Evolutionary conservation across 2,329 filamentous ascomycete genomes (phyloP), one percentile per base, ranked within the genome.

Genomic region (Colletotrichum gigasporum): DNA sequence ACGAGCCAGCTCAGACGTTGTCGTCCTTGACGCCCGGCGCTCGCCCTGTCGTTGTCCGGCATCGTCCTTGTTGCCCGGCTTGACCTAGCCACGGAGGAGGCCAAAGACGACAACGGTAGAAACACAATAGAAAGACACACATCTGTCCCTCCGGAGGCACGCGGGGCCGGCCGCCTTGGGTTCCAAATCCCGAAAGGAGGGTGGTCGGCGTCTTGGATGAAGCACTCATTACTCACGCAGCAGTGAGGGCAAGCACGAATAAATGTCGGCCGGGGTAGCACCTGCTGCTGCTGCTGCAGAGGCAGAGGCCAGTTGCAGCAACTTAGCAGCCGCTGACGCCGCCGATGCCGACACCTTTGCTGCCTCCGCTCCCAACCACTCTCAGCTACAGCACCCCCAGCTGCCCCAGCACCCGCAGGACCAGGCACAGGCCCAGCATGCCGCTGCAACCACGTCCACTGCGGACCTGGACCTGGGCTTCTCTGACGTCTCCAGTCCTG

Each of bases 401-500:
- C 57, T 48, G 42, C 62, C 48, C 16, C 56, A 50, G 56, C 48
- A 55, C 18, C 34, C 48, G 26, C 41, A 42, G 34, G 26, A 48
- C 48, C 56, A 35, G 24, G 32, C 37, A 26, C 55, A 48, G 47
- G 41, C 60, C 47, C 60, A 20, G 18, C 37, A 41, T 10, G 24
- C 41, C 50, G 18, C 57, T 61, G 30, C 47, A 50, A 50, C 50
- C 18, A 50, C 47, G 35, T 34, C 50, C 18, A 50, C 62, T 55
- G 48, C 42, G 44, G 34, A 61, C 50, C 57, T 55, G 11, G 65
- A 74, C 71, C 67, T 82, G 67, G 78, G 74, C 67, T 79, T 82
- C 71, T 73, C 79, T 67, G 78, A 82, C 69, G 71, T 81, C 50
- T 75, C 79, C 58, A 73, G 70, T 71, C 62, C 48, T 39, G 76